Base-by-base conservation (phyloP, 2,329 filamentous ascomycete genomes). In the Paraphaeosphaeria minitans region DNA sequence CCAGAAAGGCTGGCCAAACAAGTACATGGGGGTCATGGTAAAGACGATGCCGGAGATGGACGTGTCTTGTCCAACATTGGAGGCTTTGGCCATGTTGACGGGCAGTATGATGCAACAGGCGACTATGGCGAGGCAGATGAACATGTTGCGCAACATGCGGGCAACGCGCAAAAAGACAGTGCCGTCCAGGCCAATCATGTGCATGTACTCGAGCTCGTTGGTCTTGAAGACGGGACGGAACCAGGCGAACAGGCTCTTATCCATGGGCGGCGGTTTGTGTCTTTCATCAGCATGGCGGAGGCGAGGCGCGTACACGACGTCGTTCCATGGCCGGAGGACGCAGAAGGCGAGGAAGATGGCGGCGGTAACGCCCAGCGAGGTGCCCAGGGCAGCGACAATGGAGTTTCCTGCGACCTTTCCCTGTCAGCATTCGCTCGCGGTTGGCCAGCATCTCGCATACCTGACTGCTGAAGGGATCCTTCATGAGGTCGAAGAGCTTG, bases 101-200 rank as follows among this genome's bases (percentile, higher is more conserved):
- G 95, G 95, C 41, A 97, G 87, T 63, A 97, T 83, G 59, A 98
- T 86, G 53, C 82, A 83, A 65, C 91, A 89, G 19, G 91, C 92
- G 33, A 96, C 76, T 7, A 96, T 63, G 29, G 88, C 85, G 56
- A 97, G 79, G 8, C 86, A 79, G 29, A 90, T 73, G 73, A 98
- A 97, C 63, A 98, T 91, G 74, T 97, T 95, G 60, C 95, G 88
- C 72, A 91, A 91, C 95, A 99, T 98, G 66, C 88, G 85, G 51
- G 89, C 86, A 70, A 97, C 93, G 53, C 94, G 89, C 65, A 99
- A 81, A 75, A 99, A 98, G 49, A 99, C 80, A 9, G 91, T 90
- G 9, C 93, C 95, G 78, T 99, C 95, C 80, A 99, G 82, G 51
- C 95, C 95, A 41, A 97, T 88, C 68, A 90, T 87, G n/a, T 90